These are phyloP conservation scores for Alternaria arbusti DNA, from an alignment of 2,329 filamentous ascomycete species.

Conservation along the genomic window DNA sequence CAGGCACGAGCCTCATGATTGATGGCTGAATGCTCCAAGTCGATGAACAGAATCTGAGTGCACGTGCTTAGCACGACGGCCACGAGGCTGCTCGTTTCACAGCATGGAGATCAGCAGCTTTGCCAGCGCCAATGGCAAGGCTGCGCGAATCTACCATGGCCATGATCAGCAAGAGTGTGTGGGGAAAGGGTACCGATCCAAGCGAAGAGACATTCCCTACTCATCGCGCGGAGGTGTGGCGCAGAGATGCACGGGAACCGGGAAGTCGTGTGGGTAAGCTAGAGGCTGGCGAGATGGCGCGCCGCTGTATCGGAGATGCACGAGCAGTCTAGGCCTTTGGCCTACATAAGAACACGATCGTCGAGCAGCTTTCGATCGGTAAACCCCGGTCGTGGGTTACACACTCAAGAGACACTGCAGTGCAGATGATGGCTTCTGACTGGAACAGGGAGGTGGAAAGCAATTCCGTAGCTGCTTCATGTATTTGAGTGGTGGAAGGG, in stretches of 20 bases:
- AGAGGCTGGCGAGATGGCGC: not conserved
- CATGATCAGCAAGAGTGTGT: not conserved
- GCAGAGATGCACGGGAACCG: not conserved
- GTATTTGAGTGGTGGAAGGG: not conserved
- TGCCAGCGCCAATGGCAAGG: not conserved
- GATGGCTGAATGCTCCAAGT: not conserved
- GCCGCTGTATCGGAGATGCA: slow-evolving; percentile 1
- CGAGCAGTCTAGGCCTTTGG: slow-evolving; percentile 1
- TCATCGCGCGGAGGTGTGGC: not conserved
- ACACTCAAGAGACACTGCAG: not conserved
- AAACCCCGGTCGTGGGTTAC: not conserved
- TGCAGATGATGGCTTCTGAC: slow-evolving; percentile 2
- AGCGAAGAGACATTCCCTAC: not conserved
- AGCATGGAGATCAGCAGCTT: not conserved
- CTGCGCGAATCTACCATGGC: slow-evolving; percentile 7
- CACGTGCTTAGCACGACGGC: not conserved
- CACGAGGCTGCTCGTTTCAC: not conserved
- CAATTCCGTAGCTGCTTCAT: not conserved
- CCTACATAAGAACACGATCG: slow-evolving; percentile 2
- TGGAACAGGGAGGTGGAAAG: slow-evolving; percentile 2
- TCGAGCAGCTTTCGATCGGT: slow-evolving; percentile 7
- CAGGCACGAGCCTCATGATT: not conserved
- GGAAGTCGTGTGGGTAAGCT: slow-evolving; percentile 3
- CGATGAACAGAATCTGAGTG: not conserved
- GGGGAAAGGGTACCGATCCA: slow-evolving; percentile 7